A percentile compares a stretch with the other conserved stretches of the same genome.
Evolutionary conservation across 768 basidiomycete species (phyloP).

Genomic region (Tulasnella sp.): DNA sequence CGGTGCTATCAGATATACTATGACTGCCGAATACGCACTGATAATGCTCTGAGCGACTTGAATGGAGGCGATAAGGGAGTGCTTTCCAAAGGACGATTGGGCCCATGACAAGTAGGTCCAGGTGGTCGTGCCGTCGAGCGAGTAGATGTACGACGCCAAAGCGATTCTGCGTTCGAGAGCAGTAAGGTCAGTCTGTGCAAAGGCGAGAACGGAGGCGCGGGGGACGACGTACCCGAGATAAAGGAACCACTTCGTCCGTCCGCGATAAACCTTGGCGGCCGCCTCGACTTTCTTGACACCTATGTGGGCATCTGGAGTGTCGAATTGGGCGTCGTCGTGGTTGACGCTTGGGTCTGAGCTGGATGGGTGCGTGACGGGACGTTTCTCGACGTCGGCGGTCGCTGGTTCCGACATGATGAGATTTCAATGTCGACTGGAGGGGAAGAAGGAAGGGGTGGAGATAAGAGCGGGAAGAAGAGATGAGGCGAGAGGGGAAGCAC

Average conservation of each 20-base stretch:
- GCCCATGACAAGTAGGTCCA: slow-evolving; percentile 20
- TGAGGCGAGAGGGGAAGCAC: background rate
- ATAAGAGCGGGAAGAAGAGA: background rate
- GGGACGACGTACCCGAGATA: slow-evolving; percentile 52
- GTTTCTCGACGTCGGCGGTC: slow-evolving; percentile 9
- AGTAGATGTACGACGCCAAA: slow-evolving; percentile 20
- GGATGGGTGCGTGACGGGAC: background rate
- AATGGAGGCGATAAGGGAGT: slow-evolving; percentile 56
- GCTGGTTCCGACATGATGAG: background rate
- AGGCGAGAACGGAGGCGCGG: background rate
- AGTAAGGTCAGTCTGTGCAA: background rate
- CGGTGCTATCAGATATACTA: no score
- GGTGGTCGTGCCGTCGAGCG: slow-evolving; percentile 23
- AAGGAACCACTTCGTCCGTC: slow-evolving; percentile 55
- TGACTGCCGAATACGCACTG: slow-evolving; percentile 39
- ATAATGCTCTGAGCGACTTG: slow-evolving; percentile 55
- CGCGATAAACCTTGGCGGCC: slow-evolving; percentile 51
- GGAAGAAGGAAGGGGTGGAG: background rate
- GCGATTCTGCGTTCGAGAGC: background rate
- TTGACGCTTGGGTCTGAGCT: background rate
- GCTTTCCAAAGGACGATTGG: slow-evolving; percentile 44
- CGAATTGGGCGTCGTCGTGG: background rate
- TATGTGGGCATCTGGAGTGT: slow-evolving; percentile 11
- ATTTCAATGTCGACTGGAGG: background rate
- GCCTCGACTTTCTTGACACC: slow-evolving; percentile 41